Evolutionary conservation across 2,329 filamentous ascomycete genomes (phyloP), one percentile per base, ranked within the genome.

Genomic region (Seiridium cupressi): DNA sequence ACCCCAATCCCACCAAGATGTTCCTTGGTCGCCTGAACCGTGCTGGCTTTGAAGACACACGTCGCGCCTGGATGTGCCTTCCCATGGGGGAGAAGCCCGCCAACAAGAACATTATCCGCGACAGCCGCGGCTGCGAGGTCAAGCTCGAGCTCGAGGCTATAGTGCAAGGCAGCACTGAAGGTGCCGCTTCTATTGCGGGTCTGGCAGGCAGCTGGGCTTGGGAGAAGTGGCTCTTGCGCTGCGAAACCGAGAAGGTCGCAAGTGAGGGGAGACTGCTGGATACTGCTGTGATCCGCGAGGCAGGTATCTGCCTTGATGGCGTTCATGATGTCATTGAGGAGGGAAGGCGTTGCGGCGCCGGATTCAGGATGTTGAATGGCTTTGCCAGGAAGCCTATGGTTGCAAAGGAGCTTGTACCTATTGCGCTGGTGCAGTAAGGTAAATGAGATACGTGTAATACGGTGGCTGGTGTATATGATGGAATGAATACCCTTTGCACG

Each of bases 191-290:
- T 67, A 81, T 97, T 65, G 90, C 91, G 10, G 93, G 93, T 26
- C 78, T 98, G 46, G 86, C 94, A 1, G 95, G 92, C 4, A 89
- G 90, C 34, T 95, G 93, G 88, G 88, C 89, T 73, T 99, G 93
- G 94, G 95, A 99, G 83, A 90, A 92, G 73, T 99, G 95, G 95
- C 84, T 98, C 74, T 78, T 97, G 66, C 91, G 92, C 70, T 84
- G 94, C 69, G 91, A 95, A 77, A 85, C 89, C 77, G 93, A 97
- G 79, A 95, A 84, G 74, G 81, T 81, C 4, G 80, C 92, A 70
- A 90, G 91, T 34, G 88, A 92, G 71, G 74, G 83, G 62, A 74
- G 84, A 9, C 78, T 86, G 4, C 82, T 86, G 66, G 84, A 82
- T 8, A 78, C 82, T 31, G 72, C 77, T 49, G 79, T 82, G 53